Evolutionary conservation across 352 stramenopile genomes (phyloP).

Genomic region (Phytophthora hybrid): DNA sequence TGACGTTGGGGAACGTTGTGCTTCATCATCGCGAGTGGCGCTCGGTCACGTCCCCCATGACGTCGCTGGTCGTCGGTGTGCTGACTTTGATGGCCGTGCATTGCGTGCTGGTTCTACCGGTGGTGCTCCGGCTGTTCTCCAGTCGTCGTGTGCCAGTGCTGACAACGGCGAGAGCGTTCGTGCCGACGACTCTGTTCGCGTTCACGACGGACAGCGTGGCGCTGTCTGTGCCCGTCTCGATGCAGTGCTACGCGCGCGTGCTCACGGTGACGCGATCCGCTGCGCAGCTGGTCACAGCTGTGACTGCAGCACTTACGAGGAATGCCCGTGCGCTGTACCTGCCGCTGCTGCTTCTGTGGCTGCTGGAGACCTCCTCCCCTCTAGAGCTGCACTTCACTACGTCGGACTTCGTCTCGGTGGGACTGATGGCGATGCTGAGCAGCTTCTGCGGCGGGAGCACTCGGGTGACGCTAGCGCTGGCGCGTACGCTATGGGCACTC

Average conservation of each 20-base stretch:
- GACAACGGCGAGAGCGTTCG: constrained; percentile 32
- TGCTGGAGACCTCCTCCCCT: constrained; percentile 40
- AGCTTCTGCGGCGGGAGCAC: constrained; percentile 42
- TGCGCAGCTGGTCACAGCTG: constrained; percentile 39
- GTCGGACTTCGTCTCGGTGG: constrained; percentile 28
- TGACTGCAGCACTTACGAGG: constrained; percentile 41
- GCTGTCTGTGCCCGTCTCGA: constrained; percentile 42
- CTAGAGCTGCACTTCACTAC: constrained; percentile 22
- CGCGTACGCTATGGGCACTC: constrained; percentile 37
- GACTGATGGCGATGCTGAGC: constrained; percentile 44
- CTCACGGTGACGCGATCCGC: constrained; percentile 57
- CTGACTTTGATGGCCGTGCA: constrained; percentile 42
- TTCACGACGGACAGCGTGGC: constrained; percentile 50
- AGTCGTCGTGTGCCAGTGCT: background rate
- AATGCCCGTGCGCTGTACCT: constrained; percentile 57
- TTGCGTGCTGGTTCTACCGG: constrained; percentile 42
- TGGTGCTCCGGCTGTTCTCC: constrained; percentile 37
- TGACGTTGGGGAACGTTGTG: constrained; percentile 49
- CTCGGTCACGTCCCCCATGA: constrained; percentile 41
- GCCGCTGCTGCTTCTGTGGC: constrained; percentile 49
- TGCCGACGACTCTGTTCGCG: constrained; percentile 47
- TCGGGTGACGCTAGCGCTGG: constrained; percentile 33
- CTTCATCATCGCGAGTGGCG: constrained; percentile 55
- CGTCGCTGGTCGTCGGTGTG: constrained; percentile 50
- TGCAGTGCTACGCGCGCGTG: constrained; percentile 48